phyloP scores from a whole-genome alignment of 2,329 filamentous ascomycete genomes.

The Dichotomopilus funicola region DNA sequence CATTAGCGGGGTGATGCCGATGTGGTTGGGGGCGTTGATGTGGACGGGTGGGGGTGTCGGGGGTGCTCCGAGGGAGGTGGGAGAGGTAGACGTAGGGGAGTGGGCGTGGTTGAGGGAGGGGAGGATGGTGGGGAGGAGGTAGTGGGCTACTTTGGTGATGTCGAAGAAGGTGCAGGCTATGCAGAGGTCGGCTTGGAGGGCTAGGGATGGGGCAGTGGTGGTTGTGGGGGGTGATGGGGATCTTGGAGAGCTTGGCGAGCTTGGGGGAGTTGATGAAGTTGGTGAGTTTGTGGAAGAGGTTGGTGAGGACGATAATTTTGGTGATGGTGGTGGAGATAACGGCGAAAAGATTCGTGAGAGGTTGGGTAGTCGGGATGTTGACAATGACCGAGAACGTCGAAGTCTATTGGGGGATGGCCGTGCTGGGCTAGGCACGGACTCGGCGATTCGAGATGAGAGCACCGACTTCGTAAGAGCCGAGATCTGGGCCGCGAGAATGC shows the following conservation, averaged over 20 bases:
- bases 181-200: slow-evolving; percentile 19
- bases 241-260: neutral
- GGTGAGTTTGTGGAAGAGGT: neutral
- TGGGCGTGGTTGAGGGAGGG: too few species aligned
- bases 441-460: neutral
- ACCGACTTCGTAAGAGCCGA: slow-evolving; percentile 11
- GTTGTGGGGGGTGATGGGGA: neutral
- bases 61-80: neutral
- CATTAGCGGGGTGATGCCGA: slow-evolving; percentile 18
- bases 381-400: neutral
- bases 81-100: too few species aligned
- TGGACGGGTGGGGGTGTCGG: neutral
- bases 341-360: too few species aligned
- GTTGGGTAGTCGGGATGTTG: neutral
- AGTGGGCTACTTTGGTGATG: slow-evolving; percentile 14
- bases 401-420: neutral
- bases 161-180: slow-evolving; percentile 18
- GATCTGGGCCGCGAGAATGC: slow-evolving; percentile 14
- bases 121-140: slow-evolving; percentile 10
- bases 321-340: too few species aligned
- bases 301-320: too few species aligned
- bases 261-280: neutral
- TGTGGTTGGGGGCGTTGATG: slow-evolving; percentile 17
- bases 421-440: neutral
- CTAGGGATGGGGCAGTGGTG: neutral